Evolutionary conservation across 768 basidiomycete species (phyloP), one percentile per base, ranked within the genome.

Genomic region (Agaricus blazei): DNA sequence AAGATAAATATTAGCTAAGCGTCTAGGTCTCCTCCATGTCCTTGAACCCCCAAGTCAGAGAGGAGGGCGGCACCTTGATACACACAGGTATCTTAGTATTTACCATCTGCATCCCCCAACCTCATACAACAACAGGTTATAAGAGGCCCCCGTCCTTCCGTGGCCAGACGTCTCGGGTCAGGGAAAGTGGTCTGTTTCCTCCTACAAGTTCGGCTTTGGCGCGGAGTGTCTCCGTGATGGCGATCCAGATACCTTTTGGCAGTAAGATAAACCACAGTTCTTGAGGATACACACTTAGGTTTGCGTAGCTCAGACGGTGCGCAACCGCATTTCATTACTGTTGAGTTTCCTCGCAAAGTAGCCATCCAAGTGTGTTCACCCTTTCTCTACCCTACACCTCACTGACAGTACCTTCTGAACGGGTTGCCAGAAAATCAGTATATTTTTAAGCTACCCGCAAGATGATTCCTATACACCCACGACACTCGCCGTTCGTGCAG

Each of bases 401-500:
- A 19, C 19, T 19, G 19, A 19, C 19, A n/a, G 41, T n/a, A 19
- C 34, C 34, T 40, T n/a, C 4, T 34, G 6, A 37, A 6, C 36
- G n/a, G 23, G n/a, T 29, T 36, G 14, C 9, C 66, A 95, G 91
- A 93, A 95, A 87, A 75, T 96, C 51, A 89, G 89, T 62, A 81
- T 96, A 45, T 82, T 82, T 67, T 83, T 95, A 38, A 87, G 87
- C 64, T 90, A 84, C 67, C 77, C 80, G 3, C 81, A 82, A 50
- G 97, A 98, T 66, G 97, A 99, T 66, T 98, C 97, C 0, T 99
- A 98, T 68, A 98, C 97, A 0, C 97, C 97, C 0, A 88, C 91
- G 0, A 90, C 89, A 19, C 77, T 99, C 57, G 86, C 88, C 1
- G 84, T 99, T 37, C 85, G 93, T 48, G 95, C 95, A 0, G 97